These are phyloP conservation scores for Erodium moschatum DNA, from an alignment of 441 rosid genomes.

Conservation along the genomic window DNA sequence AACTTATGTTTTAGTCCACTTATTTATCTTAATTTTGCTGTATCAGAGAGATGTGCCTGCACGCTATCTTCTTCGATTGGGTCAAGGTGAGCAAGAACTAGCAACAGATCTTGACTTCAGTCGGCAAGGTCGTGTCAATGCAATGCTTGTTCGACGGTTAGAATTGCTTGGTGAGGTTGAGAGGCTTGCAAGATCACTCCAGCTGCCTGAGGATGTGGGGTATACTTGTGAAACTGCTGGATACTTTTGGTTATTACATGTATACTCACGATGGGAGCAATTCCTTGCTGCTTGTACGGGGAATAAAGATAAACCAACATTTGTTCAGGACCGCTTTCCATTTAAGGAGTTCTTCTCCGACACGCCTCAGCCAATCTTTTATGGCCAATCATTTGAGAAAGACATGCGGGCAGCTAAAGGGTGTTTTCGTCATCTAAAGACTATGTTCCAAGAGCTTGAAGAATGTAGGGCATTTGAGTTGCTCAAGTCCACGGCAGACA, in stretches of 20 bases:
- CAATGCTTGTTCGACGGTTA: constrained; percentile 93
- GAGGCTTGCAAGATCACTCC: constrained; percentile 92
- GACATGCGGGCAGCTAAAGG: constrained; percentile 97
- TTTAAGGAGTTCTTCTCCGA: constrained; percentile 83
- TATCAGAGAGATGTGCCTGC: constrained; percentile 98
- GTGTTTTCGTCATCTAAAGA: constrained; percentile 85
- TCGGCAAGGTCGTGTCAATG: constrained; percentile 96
- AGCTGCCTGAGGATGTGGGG: constrained; percentile 96
- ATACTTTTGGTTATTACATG: constrained; percentile 96
- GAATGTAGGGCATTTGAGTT: constrained; percentile 98
- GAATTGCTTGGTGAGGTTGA: constrained; percentile 90
- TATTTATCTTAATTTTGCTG: constrained; percentile 17
- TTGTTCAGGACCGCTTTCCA: constrained; percentile 79
- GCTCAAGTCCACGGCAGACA: constrained; percentile 97
- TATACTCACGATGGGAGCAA: constrained; percentile 93
- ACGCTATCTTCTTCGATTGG: constrained; percentile 94
- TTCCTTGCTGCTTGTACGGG: constrained; percentile 82
- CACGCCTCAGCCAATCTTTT: constrained; percentile 70
- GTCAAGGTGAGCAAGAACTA: constrained; percentile 99
- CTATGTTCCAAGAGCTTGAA: constrained; percentile 95
- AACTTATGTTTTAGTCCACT: constrained; percentile 8
- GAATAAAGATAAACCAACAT: constrained; percentile 63
- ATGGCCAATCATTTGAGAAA: constrained; percentile 75
- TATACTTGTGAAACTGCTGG: constrained; percentile 99
- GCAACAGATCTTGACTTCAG: constrained; percentile 99